Base-by-base conservation (phyloP, 805 yeast species). In the Lipomyces japonicus region DNA sequence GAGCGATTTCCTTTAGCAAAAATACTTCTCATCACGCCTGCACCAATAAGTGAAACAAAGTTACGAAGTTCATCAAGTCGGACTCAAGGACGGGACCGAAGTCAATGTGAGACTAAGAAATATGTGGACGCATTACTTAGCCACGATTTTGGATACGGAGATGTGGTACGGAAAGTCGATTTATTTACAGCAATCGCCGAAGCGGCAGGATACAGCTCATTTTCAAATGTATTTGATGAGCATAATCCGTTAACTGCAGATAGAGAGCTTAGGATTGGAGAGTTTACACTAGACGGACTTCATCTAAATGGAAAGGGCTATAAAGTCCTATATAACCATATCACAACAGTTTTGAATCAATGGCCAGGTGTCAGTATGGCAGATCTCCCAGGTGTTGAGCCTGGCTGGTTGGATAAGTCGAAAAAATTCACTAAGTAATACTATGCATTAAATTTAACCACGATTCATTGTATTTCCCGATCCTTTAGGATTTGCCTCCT, bases 391-490 rank as follows among this genome's bases (percentile, higher is more conserved):
- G 54, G 66, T 7, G 68, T 66, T 3, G 51, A 64, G 42, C 50
- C 61, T 9, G 65, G 66, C 32, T 59, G 68, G 45, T 58, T 50
- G 23, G 50, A 45, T 2, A 46, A 46, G 38, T 46, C 46, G 16
- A 28, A 19, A 26, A 24, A 12, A n/a, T 45, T 32, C 34, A 21
- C 22, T 7, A 3, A 14, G 16, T 4, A 24, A 31, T 42, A 22
- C 21, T 10, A 22, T 30, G 38, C 10, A 12, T 23, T n/a, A 24
- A 23, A 3, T 4, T 18, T 54, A 78, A 4, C 91, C 91, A 48
- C 79, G 68, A 60, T 83, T 79, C 65, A 76, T 79, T 41, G 90
- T 88, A 64, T 91, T 91, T 9, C 98, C 98, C 49, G 90, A 81
- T 5, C 98, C 98, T 61, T 57, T 81, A 0, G 89, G 84, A 64